Evolutionary conservation across 257 asterid species (phyloP).

Genomic region (Salvia rosmarinus): DNA sequence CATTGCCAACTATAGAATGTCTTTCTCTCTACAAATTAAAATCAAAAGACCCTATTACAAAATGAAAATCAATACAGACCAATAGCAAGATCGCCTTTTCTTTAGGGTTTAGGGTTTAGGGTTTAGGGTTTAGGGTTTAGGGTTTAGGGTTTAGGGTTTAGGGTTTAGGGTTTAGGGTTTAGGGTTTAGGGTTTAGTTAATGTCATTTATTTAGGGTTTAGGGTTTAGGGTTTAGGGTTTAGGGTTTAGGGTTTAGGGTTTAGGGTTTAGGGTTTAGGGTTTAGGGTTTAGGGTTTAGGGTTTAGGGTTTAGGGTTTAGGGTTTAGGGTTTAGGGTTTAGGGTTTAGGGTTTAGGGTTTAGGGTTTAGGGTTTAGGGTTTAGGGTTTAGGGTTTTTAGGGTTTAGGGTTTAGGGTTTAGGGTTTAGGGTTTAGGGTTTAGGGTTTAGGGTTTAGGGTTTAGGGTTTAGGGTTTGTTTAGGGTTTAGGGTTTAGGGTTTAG

Average conservation of each 20-base stretch:
- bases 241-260: constrained; percentile 16
- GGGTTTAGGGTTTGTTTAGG: too few relatives aligned
- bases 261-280: constrained; percentile 16
- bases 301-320: neutral
- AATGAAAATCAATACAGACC: constrained; percentile 12
- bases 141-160: neutral
- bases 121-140: neutral
- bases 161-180: constrained; percentile 8
- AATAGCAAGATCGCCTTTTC: constrained; percentile 8
- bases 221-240: constrained; percentile 15
- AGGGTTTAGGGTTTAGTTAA: constrained; percentile 17
- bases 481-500: too few relatives aligned
- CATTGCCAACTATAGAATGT: constrained; percentile 54
- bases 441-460: neutral
- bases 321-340: constrained; percentile 15
- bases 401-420: too few relatives aligned
- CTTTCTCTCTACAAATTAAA: constrained; percentile 69
- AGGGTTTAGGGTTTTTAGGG: too few relatives aligned
- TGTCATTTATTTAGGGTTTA: constrained; percentile 14
- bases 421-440: too few relatives aligned
- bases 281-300: constrained; percentile 15
- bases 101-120: neutral
- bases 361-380: constrained; percentile 14
- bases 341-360: constrained; percentile 15
- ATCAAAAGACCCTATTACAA: constrained; percentile 27